These are phyloP conservation scores for Cladosporium velox DNA, from an alignment of 2,329 filamentous ascomycete species.

Conservation along the genomic window DNA sequence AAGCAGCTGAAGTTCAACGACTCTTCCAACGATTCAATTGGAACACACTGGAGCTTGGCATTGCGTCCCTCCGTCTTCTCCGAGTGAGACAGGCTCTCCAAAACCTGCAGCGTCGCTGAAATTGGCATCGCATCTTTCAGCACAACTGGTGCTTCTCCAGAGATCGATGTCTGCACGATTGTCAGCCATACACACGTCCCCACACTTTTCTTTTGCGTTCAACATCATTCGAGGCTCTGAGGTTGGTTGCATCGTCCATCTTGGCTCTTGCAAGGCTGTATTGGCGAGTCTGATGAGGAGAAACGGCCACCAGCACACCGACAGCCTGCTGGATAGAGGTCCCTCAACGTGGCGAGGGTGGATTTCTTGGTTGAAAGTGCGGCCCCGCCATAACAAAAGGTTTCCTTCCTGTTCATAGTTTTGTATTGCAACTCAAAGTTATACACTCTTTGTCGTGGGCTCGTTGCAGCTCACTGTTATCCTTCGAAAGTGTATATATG, in stretches of 20 bases:
- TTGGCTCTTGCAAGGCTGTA: background rate
- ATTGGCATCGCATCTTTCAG: background rate
- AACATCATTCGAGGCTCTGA: background rate
- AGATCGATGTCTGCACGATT: background rate
- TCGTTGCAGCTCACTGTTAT: background rate
- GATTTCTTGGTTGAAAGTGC: background rate
- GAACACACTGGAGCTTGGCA: background rate
- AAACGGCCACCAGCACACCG: background rate
- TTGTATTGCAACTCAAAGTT: background rate
- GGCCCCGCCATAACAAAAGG: background rate
- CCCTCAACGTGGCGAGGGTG: background rate
- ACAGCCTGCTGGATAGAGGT: background rate
- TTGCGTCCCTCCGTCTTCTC: background rate
- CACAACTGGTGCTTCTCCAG: background rate
- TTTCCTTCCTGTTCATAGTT: background rate
- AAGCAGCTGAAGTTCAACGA: background rate
- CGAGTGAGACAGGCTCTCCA: background rate
- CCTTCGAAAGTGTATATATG: background rate
- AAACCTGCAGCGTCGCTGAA: background rate
- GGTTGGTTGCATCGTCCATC: background rate
- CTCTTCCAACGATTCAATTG: background rate
- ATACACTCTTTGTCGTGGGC: background rate
- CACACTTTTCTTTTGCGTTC: background rate
- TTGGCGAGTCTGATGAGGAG: background rate
- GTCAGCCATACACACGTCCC: background rate